phyloP scores from a whole-genome alignment of 2,329 filamentous ascomycete genomes.

The Colletotrichum spinosum region DNA sequence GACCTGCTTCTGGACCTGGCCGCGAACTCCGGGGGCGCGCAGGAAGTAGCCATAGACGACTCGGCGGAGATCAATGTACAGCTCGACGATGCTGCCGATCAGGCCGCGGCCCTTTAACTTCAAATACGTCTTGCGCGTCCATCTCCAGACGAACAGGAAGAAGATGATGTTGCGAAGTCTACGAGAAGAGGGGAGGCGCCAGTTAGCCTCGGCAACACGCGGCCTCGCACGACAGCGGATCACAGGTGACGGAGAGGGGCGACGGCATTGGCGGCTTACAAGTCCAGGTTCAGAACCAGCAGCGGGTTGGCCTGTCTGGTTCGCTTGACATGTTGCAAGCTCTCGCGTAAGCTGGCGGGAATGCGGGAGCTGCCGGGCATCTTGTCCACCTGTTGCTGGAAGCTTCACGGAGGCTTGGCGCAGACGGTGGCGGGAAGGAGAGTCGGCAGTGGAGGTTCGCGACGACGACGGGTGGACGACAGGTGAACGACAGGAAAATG shows the following conservation, averaged over 20 bases:
- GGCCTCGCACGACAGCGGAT: background rate
- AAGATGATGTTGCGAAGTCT: conserved; percentile 91
- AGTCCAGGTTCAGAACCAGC: conserved; percentile 73
- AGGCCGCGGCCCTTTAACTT: conserved; percentile 91
- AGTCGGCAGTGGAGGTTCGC: conserved; percentile 21
- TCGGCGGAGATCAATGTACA: conserved; percentile 78
- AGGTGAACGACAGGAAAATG: no score
- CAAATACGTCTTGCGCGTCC: conserved; percentile 82
- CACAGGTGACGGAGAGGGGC: background rate
- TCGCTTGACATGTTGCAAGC: conserved; percentile 71
- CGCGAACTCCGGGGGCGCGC: conserved; percentile 85
- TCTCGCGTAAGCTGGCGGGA: conserved; percentile 77
- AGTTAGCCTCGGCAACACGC: conserved; percentile 22
- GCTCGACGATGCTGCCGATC: conserved; percentile 79
- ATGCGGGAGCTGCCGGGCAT: conserved; percentile 78
- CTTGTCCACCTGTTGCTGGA: conserved; percentile 39
- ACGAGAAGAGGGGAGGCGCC: background rate
- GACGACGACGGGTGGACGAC: conserved; percentile 7
- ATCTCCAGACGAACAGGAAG: conserved; percentile 86
- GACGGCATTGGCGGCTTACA: conserved; percentile 63
- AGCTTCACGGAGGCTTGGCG: conserved; percentile 21
- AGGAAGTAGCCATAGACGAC: conserved; percentile 88
- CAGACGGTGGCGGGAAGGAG: conserved; percentile 15
- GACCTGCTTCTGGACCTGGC: conserved; percentile 87
- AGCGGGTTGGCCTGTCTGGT: conserved; percentile 66